Conservation (phyloP, 495 filamentous ascomycete species). For the Tuber magnatum region DNA sequence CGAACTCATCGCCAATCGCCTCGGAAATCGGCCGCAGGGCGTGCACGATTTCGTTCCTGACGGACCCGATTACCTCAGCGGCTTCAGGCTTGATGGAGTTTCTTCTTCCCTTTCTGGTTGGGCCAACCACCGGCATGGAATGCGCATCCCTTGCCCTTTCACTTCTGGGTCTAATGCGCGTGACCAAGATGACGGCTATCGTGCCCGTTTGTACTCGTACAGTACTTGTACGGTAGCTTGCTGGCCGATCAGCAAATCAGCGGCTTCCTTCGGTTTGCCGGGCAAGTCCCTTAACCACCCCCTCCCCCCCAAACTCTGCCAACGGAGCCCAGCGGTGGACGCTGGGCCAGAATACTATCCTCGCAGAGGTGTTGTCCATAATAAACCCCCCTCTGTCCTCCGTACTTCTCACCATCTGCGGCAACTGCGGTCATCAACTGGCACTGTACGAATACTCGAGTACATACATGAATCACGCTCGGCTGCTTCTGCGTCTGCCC, state of each 20-base stretch:
- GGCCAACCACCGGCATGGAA: neutral
- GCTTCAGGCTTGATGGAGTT: neutral
- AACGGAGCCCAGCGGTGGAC: neutral
- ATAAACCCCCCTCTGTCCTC: neutral
- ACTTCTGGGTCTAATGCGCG: neutral
- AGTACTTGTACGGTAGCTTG: no score
- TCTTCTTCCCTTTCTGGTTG: neutral
- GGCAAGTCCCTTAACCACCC: neutral
- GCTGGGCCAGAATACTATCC: neutral
- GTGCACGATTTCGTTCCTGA: neutral
- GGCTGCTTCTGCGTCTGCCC: neutral
- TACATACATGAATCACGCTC: neutral
- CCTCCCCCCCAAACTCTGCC: neutral
- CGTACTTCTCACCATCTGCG: neutral
- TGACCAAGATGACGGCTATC: neutral
- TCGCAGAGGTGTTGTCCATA: neutral
- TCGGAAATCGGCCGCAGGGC: neutral
- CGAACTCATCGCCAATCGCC: neutral
- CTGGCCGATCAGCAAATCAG: neutral
- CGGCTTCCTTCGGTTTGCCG: conserved; percentile 14
- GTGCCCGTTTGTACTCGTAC: neutral
- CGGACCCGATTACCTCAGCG: neutral
- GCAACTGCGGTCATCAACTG: neutral
- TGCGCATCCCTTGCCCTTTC: neutral
- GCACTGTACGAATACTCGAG: neutral